Evolutionary conservation across 306 rosid species (phyloP), one percentile per base, ranked within the genome.

Genomic region (Prunus padus): DNA sequence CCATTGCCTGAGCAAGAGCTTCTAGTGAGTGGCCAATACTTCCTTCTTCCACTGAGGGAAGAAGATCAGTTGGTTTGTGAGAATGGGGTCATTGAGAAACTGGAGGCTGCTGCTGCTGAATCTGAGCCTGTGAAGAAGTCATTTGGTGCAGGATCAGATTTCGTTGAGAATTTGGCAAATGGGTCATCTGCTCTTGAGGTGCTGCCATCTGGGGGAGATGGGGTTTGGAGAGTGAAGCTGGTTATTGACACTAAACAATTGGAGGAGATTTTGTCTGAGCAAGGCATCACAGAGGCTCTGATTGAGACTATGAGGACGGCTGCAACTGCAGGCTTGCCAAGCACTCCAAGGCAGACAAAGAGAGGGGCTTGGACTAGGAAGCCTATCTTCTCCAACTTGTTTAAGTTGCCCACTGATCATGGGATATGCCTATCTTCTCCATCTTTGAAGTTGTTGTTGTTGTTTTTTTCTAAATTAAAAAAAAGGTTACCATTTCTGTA

Each of bases 41-140:
- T 86, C 77, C 89, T 91, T 82, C 93, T 87, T 78, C 97, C 97
- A 5, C 62, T 82, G 11, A 71, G 46, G 72, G 25, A 42, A 80
- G 25, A 42, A 80, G 60, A 40, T 28, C 71, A n/a, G 6, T 7
- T 42, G 25, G 44, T 15, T 23, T 14, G 62, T 15, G 12, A 42
- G 6, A 45, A 51, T 16, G 72, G 64, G 22, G 80, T 67, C 65
- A 1, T 26, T 8, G 55, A 8, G 46, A 42, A 49, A 44, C 10
- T 22, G 20, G 67, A 25, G 76, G 20, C n/a, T 11, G 28, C 64
- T 46, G 72, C 69, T 8, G 82, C 22, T 14, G 72, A 30, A 71
- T 59, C 61, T 40, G 84, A 77, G 72, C 61, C 52, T 5, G 67
- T 49, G 18, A 77, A 59, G 54, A 80, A 65, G 33, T 45, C 81